Conservation (phyloP, 805 yeast species). For the Kluyveromyces wickerhamii region DNA sequence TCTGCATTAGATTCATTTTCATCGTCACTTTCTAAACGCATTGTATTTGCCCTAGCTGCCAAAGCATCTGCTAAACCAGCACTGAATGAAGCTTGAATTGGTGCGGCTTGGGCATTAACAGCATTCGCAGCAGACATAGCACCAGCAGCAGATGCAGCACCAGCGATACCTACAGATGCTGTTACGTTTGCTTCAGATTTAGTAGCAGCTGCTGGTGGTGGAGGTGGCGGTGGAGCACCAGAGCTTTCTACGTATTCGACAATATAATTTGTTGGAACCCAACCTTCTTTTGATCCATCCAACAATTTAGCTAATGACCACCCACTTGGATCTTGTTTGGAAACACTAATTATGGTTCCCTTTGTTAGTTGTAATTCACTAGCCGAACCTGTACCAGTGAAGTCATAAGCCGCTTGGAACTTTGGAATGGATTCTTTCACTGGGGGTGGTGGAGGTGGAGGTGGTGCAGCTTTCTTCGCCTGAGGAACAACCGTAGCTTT, state of each 20-base stretch:
- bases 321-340: constrained; percentile 72
- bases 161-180: constrained; percentile 12
- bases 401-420: constrained; percentile 80
- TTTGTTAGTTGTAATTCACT: constrained; percentile 71
- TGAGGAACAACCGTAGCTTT: constrained; percentile 12
- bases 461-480: constrained; percentile 38
- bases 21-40: constrained; percentile 53
- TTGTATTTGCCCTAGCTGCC: constrained; percentile 65
- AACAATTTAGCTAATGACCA: constrained; percentile 87
- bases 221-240: constrained; percentile 27
- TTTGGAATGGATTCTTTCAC: constrained; percentile 64
- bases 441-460: constrained; percentile 66
- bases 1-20: constrained; percentile 65
- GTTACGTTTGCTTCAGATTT: constrained; percentile 17
- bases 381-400: constrained; percentile 77
- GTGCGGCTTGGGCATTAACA: constrained; percentile 18
- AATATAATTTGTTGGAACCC: constrained; percentile 96
- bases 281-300: constrained; percentile 78
- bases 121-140: constrained; percentile 4
- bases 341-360: constrained; percentile 67
- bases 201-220: constrained; percentile 30
- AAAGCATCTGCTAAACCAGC: constrained; percentile 88
- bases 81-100: constrained; percentile 39
- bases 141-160: constrained; percentile 13
- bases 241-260: constrained; percentile 40